These are phyloP conservation scores for Chrysanthemum seticuspe DNA, from an alignment of 129 eudicot species.

Conservation along the genomic window DNA sequence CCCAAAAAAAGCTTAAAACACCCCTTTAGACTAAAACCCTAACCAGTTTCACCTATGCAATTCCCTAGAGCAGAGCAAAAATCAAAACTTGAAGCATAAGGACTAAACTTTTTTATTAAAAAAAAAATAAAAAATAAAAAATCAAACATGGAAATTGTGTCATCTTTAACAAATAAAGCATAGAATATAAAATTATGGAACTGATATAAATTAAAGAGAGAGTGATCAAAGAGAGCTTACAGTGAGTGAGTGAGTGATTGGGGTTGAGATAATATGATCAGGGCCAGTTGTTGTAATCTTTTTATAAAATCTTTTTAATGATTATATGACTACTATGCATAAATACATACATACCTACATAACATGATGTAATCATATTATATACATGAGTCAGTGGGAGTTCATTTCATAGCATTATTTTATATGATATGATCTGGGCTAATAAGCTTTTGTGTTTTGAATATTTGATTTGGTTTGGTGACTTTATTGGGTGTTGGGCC, in stretches of 20 bases:
- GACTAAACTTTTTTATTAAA: too few species aligned
- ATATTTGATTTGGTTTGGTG: neutral
- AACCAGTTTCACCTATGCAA: slow-evolving; percentile 16
- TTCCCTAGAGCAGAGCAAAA: neutral
- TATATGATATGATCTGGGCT: slow-evolving; percentile 6
- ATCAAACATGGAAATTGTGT: neutral
- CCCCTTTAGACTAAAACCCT: slow-evolving; percentile 10
- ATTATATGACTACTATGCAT: neutral
- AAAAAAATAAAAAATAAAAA: neutral
- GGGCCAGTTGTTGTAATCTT: slow-evolving; percentile 21
- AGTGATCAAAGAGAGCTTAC: slow-evolving; percentile 13
- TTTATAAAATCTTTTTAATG: neutral
- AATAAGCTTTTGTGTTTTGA: neutral
- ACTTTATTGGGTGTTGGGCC: slow-evolving; percentile 32
- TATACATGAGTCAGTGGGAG: neutral
- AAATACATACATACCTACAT: neutral
- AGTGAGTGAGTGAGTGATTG: slow-evolving; percentile 23
- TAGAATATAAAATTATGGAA: neutral
- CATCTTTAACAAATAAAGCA: slow-evolving; percentile 4
- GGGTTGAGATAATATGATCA: slow-evolving; percentile 15
- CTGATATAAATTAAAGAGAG: neutral
- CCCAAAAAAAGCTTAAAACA: too few species aligned
- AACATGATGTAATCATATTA: neutral
- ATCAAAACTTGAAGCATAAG: too few species aligned
- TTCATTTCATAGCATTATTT: neutral